Conservation (phyloP, 208 protist species). For the Trypanosoma rangeli region DNA sequence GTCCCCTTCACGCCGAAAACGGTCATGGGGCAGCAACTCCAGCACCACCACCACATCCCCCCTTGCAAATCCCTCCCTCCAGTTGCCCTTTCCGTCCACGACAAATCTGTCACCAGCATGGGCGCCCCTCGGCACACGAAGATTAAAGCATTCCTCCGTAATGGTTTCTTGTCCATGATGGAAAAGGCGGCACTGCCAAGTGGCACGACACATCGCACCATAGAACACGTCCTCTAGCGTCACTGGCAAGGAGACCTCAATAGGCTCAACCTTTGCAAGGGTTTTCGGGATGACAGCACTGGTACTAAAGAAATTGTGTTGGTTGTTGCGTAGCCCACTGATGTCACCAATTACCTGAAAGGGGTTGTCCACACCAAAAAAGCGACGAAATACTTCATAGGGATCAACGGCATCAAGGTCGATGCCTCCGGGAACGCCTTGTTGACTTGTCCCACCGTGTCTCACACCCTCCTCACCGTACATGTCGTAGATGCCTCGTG, state of each 20-base stretch:
- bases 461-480: conserved; percentile 91
- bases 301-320: conserved; percentile 81
- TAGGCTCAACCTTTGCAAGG: conserved; percentile 50
- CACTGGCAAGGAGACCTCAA: conserved; percentile 62
- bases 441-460: conserved; percentile 81
- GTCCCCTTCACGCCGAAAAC: conserved; percentile 82
- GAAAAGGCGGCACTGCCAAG: conserved; percentile 49
- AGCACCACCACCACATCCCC: conserved; percentile 78
- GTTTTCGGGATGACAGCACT: conserved; percentile 53
- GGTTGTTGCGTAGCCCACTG: conserved; percentile 71
- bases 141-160: conserved; percentile 55
- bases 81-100: conserved; percentile 64
- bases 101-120: conserved; percentile 67
- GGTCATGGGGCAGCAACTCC: conserved; percentile 63
- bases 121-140: conserved; percentile 69
- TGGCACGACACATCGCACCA: conserved; percentile 71
- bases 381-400: conserved; percentile 76
- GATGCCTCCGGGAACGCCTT: conserved; percentile 76
- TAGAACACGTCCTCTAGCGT: conserved; percentile 86
- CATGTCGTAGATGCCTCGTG: conserved; percentile 85
- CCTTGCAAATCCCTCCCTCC: conserved; percentile 46
- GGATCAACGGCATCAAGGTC: conserved; percentile 79
- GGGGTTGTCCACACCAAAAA: conserved; percentile 90
- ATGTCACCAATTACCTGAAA: conserved; percentile 83
- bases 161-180: conserved; percentile 28